Evolutionary conservation across 2,329 filamentous ascomycete genomes (phyloP).

Genomic region (Monilinia aucupariae): DNA sequence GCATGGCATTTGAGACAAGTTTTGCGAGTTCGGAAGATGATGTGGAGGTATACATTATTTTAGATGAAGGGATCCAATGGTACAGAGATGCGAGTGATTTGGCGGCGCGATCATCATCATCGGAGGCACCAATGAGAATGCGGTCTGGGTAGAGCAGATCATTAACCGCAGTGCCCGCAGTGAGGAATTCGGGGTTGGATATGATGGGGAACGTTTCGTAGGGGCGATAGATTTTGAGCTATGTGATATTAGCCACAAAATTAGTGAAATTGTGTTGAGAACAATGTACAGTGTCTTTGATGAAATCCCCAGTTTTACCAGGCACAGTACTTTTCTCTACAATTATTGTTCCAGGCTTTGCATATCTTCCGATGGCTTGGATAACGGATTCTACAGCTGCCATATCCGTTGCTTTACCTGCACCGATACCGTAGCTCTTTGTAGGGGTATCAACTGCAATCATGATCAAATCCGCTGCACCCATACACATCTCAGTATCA

Average conservation of each 20-base stretch:
- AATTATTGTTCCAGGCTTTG: constrained; percentile 63
- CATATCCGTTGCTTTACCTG: constrained; percentile 67
- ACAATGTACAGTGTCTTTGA: constrained; percentile 55
- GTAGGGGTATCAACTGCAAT: constrained; percentile 77
- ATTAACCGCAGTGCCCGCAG: constrained; percentile 68
- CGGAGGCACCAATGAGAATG: constrained; percentile 66
- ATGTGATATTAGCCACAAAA: constrained; percentile 24
- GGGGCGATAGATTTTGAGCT: constrained; percentile 56
- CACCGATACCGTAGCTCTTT: constrained; percentile 63
- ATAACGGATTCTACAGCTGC: constrained; percentile 66
- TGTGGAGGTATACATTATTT: constrained; percentile 66
- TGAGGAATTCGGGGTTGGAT: constrained; percentile 77
- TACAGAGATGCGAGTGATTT: constrained; percentile 61
- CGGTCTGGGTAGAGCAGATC: constrained; percentile 68
- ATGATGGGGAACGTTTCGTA: constrained; percentile 67
- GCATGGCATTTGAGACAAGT: constrained; percentile 72
- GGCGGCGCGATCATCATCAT: constrained; percentile 44
- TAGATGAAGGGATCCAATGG: constrained; percentile 61
- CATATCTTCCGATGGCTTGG: constrained; percentile 59
- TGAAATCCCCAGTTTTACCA: constrained; percentile 64
- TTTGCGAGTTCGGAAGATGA: constrained; percentile 78
- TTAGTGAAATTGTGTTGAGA: constrained; percentile 11
- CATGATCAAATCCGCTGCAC: constrained; percentile 66
- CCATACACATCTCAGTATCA: constrained; percentile 55
- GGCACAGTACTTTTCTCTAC: constrained; percentile 81